Evolutionary conservation across 805 yeast species (phyloP).

Genomic region (Saccharomycopsis sp.): DNA sequence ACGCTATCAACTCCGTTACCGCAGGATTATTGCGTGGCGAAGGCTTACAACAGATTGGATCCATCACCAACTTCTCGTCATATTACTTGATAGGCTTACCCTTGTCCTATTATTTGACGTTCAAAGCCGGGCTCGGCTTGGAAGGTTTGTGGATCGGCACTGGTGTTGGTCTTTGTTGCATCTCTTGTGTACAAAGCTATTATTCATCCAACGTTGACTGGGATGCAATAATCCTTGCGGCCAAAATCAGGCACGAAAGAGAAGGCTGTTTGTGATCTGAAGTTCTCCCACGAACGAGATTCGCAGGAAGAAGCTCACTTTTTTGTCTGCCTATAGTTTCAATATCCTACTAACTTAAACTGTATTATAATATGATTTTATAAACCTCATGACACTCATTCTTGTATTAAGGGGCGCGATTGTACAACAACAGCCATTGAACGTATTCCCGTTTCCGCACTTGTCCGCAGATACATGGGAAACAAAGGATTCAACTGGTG

Average conservation of each 20-base stretch:
- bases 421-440: too few relatives aligned
- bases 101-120: conserved; percentile 44
- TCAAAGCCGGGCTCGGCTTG: conserved; percentile 39
- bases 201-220: conserved; percentile 14
- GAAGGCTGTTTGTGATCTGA: conserved; percentile 14
- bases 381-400: too few relatives aligned
- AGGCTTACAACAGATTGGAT: conserved; percentile 61
- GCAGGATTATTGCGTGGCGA: conserved; percentile 76
- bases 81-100: conserved; percentile 61
- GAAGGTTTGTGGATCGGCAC: conserved; percentile 61
- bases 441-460: too few relatives aligned
- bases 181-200: conserved; percentile 36
- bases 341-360: too few relatives aligned
- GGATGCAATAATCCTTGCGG: conserved; percentile 13
- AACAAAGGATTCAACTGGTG: too few relatives aligned
- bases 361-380: too few relatives aligned
- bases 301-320: too few relatives aligned
- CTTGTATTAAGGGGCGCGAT: too few relatives aligned
- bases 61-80: conserved; percentile 45
- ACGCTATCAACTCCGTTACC: conserved; percentile 59
- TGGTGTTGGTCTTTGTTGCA: conserved; percentile 42
- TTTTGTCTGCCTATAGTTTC: too few relatives aligned
- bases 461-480: too few relatives aligned
- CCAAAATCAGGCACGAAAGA: conserved; percentile 12
- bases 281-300: too few relatives aligned